Base-by-base conservation (phyloP, 768 basidiomycete genomes). In the Rhodosporidiobolus odoratus region DNA sequence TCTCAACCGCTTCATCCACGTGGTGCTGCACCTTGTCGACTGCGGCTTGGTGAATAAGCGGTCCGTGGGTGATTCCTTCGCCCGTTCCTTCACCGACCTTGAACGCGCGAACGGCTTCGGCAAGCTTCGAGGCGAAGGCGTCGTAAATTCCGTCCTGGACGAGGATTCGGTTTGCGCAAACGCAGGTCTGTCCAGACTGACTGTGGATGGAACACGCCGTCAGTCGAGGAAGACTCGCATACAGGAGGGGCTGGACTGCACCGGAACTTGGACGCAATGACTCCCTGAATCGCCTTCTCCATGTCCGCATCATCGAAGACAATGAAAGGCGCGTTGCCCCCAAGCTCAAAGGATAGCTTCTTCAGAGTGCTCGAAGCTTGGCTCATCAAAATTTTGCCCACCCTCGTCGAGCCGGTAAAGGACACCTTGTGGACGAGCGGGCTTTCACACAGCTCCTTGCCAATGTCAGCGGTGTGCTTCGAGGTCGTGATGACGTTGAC, bases 271-370 rank as follows among this genome's bases (percentile, higher is more conserved):
- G 68, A 65, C 8, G 72, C 78, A 58, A 78, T 78, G 70, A 69
- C 78, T 85, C 94, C 90, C 73, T 88, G 86, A 12, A 99, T 91
- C 37, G 96, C 96, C 66, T 88, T 87, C 58, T 92, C 90, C 61
- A 99, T 84, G 78, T 98, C 88, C 0, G 93, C 95, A 77, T 98
- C 96, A 72, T 92, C 90, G 78, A 99, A 98, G 12, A 99, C 80
- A 75, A 98, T 96, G 80, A 99, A 93, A 0, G 95, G 90, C 0
- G 94, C 87, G 75, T 98, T 98, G 37, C 96, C 95, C 21, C 93
- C 92, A 37, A 92, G 90, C 81, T 95, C 92, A 54, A 81, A 75
- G 30, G 75, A 76, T 63, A 80, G 75, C 76, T 81, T 81, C 75
- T 82, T 81, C 21, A 81, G 67, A 15, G 69, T 81, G 13, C 72